Evolutionary conservation across 2,329 filamentous ascomycete genomes (phyloP).

Genomic region (Diaporthe citrichinensis): DNA sequence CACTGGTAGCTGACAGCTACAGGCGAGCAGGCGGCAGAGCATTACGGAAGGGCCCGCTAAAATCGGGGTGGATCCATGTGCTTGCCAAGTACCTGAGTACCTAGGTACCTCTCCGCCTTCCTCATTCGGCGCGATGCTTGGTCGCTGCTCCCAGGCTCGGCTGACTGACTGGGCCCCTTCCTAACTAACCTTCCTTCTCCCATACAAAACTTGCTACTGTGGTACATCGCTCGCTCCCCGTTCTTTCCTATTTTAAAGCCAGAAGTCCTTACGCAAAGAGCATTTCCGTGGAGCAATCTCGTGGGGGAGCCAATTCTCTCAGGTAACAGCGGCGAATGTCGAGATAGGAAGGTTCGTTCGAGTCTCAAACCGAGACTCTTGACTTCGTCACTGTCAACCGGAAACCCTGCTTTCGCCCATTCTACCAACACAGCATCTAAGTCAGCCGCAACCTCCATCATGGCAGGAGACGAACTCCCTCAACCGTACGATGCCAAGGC

Average conservation of each 20-base stretch:
- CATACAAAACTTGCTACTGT: no score
- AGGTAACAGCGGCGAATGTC: not conserved
- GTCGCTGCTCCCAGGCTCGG: not conserved
- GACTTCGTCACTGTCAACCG: not conserved
- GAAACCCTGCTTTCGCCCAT: not conserved
- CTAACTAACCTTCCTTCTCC: constrained; percentile 31
- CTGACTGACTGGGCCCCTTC: constrained; percentile 31
- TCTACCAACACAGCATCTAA: no score
- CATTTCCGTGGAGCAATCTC: not conserved
- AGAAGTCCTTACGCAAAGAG: not conserved
- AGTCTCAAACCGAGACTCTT: not conserved
- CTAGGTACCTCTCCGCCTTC: constrained; percentile 31
- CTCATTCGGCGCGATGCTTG: constrained; percentile 16
- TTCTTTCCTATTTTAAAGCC: not conserved
- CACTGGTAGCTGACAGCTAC: no score
- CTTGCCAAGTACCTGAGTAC: constrained; percentile 5
- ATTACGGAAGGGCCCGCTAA: constrained; percentile 37
- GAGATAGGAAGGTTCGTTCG: not conserved
- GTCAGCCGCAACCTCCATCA: constrained; percentile 43
- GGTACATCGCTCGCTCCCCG: not conserved
- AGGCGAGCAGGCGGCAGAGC: constrained; percentile 42
- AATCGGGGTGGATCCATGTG: constrained; percentile 11
- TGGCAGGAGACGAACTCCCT: constrained; percentile 63
- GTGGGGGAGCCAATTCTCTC: not conserved
- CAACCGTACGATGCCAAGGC: constrained; percentile 73